These are phyloP conservation scores for Biancaea sappan DNA, from an alignment of 306 rosid genomes.

Conservation along the genomic window DNA sequence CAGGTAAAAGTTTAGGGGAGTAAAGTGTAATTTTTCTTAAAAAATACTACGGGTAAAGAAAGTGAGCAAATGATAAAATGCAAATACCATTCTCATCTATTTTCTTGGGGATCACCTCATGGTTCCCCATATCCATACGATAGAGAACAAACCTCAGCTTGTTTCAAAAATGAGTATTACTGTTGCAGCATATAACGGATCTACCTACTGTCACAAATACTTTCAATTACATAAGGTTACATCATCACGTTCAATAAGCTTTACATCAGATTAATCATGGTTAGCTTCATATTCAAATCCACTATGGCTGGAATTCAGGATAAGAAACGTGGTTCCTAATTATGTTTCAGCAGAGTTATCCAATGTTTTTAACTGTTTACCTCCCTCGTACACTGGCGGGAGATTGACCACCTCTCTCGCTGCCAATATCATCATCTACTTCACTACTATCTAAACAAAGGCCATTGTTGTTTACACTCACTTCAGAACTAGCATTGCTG, in stretches of 20 bases:
- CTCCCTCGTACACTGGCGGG: constrained; percentile 64
- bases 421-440: constrained; percentile 71
- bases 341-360: constrained; percentile 9
- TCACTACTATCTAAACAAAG: constrained; percentile 69
- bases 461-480: constrained; percentile 90
- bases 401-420: constrained; percentile 79
- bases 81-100: not conserved
- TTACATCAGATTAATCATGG: constrained; percentile 54
- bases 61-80: not conserved
- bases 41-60: not conserved
- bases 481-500: constrained; percentile 95
- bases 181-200: constrained; percentile 40
- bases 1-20: no score
- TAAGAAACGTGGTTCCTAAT: constrained; percentile 27
- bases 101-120: not conserved
- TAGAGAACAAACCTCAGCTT: constrained; percentile 15
- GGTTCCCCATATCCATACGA: not conserved
- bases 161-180: constrained; percentile 37
- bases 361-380: constrained; percentile 36
- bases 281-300: constrained; percentile 45
- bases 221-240: constrained; percentile 46
- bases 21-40: no score
- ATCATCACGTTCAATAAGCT: constrained; percentile 50
- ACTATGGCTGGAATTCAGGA: constrained; percentile 39
- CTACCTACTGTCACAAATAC: constrained; percentile 48